phyloP scores from a whole-genome alignment of 1,284 basidiomycete genomes.

The Melampsora occidentalis region DNA sequence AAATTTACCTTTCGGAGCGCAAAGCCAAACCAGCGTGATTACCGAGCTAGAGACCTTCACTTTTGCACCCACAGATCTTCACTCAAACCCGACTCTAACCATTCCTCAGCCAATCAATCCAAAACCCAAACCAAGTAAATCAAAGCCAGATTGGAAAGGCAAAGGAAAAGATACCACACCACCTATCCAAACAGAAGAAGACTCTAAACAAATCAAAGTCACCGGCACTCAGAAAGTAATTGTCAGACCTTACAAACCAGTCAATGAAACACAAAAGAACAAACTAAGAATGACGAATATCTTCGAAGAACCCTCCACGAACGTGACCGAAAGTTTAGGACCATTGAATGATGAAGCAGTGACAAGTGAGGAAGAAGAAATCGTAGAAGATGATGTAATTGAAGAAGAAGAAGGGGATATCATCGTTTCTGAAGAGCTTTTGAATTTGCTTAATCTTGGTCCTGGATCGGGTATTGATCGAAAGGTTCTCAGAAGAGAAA shows the following conservation, averaged over 20 bases:
- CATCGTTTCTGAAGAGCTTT: constrained; percentile 29
- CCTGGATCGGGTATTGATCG: background rate
- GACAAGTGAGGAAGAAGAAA: background rate
- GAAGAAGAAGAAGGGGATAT: constrained; percentile 31
- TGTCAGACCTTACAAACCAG: constrained; percentile 38
- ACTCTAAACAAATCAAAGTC: constrained; percentile 19
- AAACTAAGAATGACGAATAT: background rate
- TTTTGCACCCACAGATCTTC: background rate
- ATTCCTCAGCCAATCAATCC: too few species aligned
- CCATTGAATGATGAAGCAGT: background rate
- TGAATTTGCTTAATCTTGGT: constrained; percentile 25
- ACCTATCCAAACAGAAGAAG: background rate
- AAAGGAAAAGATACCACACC: constrained; percentile 8
- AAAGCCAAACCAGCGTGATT: constrained; percentile 23
- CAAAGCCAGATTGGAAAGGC: constrained; percentile 1
- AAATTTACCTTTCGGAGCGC: constrained; percentile 34
- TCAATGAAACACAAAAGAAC: background rate
- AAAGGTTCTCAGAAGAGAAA: constrained; percentile 20
- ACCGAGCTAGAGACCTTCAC: constrained; percentile 41
- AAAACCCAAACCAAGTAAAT: background rate
- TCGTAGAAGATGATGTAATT: constrained; percentile 10
- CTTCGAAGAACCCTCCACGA: background rate
- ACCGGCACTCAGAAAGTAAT: constrained; percentile 28
- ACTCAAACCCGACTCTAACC: background rate
- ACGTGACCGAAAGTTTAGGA: background rate